Evolutionary conservation across 148 eudicot genomes (phyloP).

Genomic region (Rhododendron simsii): DNA sequence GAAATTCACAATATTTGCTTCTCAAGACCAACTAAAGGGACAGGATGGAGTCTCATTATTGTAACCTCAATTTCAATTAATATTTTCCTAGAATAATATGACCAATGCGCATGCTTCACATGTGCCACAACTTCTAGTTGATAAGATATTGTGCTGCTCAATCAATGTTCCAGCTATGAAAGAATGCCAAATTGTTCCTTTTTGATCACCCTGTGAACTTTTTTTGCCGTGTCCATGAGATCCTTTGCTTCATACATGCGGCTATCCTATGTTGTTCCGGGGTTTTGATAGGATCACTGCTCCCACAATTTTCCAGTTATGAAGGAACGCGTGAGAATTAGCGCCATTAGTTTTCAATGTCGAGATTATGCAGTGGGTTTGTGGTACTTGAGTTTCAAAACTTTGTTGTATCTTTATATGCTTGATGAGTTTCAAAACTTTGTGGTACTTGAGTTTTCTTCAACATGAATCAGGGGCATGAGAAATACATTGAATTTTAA

Average conservation of each 20-base stretch:
- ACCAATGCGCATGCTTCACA: neutral
- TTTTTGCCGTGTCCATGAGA: neutral
- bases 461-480: neutral
- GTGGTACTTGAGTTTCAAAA: neutral
- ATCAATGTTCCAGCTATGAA: neutral
- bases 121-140: neutral
- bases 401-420: too few species aligned
- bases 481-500: neutral
- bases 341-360: neutral
- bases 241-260: neutral
- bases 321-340: neutral
- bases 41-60: too few species aligned
- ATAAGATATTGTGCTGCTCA: neutral
- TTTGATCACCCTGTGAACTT: too few species aligned
- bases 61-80: too few species aligned
- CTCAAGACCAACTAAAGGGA: neutral
- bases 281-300: neutral
- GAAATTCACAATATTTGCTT: neutral
- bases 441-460: neutral
- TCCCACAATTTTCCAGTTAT: neutral
- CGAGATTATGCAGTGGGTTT: neutral
- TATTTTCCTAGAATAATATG: neutral
- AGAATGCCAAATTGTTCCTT: too few species aligned
- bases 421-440: too few species aligned
- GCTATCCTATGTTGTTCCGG: neutral